phyloP scores from a whole-genome alignment of 257 asterid species.

The Plantago ovata region DNA sequence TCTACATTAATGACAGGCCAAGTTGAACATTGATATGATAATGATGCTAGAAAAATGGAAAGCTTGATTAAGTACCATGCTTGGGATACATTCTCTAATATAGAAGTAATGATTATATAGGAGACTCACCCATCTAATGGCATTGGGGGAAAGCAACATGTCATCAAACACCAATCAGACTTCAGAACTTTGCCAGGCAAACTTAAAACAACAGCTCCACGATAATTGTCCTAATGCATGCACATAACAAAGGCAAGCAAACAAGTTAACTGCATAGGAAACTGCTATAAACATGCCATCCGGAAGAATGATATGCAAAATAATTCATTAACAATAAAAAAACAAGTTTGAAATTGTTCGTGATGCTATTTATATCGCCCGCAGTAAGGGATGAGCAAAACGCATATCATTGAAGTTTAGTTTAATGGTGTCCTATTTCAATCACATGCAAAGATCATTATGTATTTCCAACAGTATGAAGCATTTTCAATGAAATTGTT shows the following conservation, averaged over 20 bases:
- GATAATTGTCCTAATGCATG: conserved; percentile 99
- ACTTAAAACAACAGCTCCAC: conserved; percentile 95
- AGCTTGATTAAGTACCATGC: background rate
- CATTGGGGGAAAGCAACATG: conserved; percentile 90
- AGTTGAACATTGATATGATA: conserved; percentile 5
- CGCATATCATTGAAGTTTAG: background rate
- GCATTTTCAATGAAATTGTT: background rate
- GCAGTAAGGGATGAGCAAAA: background rate
- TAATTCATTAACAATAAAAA: too few species aligned
- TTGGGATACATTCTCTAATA: conserved; percentile 2
- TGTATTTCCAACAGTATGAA: background rate
- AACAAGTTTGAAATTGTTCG: background rate
- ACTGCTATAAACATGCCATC: background rate
- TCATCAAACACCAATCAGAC: conserved; percentile 91
- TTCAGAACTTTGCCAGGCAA: conserved; percentile 75
- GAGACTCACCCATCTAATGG: conserved; percentile 88
- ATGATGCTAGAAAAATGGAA: conserved; percentile 5
- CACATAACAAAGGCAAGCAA: conserved; percentile 26
- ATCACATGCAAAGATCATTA: background rate
- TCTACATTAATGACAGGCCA: too few species aligned
- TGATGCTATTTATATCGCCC: background rate
- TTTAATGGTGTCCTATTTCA: background rate
- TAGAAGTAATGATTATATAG: conserved; percentile 5
- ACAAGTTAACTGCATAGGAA: background rate
- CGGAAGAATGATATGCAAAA: background rate